Base-by-base conservation (phyloP, 164 flowering plant species). In the Echeveria elegans region DNA sequence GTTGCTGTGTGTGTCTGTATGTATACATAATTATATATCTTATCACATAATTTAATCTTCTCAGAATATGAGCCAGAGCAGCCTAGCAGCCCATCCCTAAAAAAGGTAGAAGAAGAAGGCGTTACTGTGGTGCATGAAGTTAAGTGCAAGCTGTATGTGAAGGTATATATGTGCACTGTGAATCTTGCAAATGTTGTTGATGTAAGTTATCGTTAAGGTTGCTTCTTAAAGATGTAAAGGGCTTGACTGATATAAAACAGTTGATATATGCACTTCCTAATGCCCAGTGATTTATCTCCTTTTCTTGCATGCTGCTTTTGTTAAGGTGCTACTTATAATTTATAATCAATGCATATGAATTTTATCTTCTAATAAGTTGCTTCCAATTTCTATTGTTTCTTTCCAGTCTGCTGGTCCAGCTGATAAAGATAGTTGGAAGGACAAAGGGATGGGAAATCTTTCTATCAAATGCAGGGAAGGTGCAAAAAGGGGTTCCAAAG, bases 91-190 rank as follows among this genome's bases (percentile, higher is more conserved):
- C 97, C 97, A 66, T 92, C 99, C 36, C 73, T 95, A 43, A 88
- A 92, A 72, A 95, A 82, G 75, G 70, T 84, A 32, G 90, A 87
- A 76, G 97, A 89, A 71, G 79, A 85, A 79, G 97, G 99, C 53
- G 71, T 92, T 68, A 37, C 71, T 61, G 82, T 86, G 5, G 96
- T 95, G 34, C 94, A 92, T 81, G 94, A 95, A 80, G 90, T 88
- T 77, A 95, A 88, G 75, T 95, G 99, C 88, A 95, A 90, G 79
- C 87, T 95, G 62, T 95, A 89, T 80, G 85, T 95, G 56, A 90
- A 95, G 97, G 97, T 92, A 81, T 40, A 34, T 61, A 24, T 66
- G 24, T 50, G 40, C 7, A 28, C 0, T 56, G 19, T 14, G 1
- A 29, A 26, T 6, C 14, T 29, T 11, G 19, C 3, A 56, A 9